phyloP scores from a whole-genome alignment of 2,329 filamentous ascomycete species.

The Alternaria gaisen region DNA sequence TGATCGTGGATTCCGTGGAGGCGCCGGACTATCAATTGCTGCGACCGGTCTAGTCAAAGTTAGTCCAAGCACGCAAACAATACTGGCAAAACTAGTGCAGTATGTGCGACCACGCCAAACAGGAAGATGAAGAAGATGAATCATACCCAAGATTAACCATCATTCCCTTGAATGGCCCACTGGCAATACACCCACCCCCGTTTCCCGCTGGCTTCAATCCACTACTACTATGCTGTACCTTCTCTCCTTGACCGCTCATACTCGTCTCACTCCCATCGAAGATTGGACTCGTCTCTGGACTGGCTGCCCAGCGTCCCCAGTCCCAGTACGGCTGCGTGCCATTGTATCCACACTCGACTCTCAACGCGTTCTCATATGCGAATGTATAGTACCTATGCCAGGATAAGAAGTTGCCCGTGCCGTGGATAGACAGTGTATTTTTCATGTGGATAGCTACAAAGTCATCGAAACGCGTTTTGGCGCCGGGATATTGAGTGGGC shows the following conservation, averaged over 20 bases:
- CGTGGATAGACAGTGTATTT: conserved; percentile 46
- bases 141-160: conserved; percentile 43
- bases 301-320: conserved; percentile 59
- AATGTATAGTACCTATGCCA: conserved; percentile 57
- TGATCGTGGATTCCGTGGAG: conserved; percentile 47
- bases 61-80: background rate
- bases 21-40: conserved; percentile 25
- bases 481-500: conserved; percentile 40
- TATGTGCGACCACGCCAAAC: background rate
- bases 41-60: conserved; percentile 32
- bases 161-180: conserved; percentile 60
- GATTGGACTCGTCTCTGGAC: conserved; percentile 60
- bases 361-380: conserved; percentile 54
- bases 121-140: background rate
- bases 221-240: conserved; percentile 38
- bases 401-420: conserved; percentile 48
- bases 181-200: conserved; percentile 65
- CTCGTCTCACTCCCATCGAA: conserved; percentile 66
- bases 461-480: conserved; percentile 48
- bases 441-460: conserved; percentile 51
- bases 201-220: conserved; percentile 56
- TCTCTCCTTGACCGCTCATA: conserved; percentile 58
- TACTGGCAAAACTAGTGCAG: background rate
- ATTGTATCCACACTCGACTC: conserved; percentile 55
- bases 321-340: conserved; percentile 62